Percentiles rank a stretch among this genome's conserved stretches.
phyloP scores from a whole-genome alignment of 805 yeast genomes.

The Lipomyces mesembrius region DNA sequence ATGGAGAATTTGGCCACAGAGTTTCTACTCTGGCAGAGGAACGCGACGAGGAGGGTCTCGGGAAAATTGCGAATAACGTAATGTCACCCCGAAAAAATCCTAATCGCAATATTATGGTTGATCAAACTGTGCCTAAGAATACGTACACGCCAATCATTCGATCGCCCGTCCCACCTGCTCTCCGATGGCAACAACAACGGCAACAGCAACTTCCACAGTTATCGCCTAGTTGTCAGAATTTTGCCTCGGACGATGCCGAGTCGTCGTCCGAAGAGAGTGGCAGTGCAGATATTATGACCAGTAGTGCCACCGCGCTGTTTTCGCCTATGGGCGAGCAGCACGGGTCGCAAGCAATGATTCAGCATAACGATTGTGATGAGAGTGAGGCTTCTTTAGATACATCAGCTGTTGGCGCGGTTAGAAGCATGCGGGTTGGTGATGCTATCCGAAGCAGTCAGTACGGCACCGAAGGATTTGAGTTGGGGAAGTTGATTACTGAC shows the following conservation, averaged over 20 bases:
- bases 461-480: not conserved
- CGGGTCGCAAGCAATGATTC: not conserved
- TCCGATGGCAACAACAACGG: slow-evolving; percentile 25
- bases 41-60: slow-evolving; percentile 5
- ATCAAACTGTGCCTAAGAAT: slow-evolving; percentile 31
- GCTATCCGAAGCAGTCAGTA: slow-evolving; percentile 20
- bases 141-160: slow-evolving; percentile 31
- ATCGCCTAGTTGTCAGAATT: not conserved
- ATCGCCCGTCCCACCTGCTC: slow-evolving; percentile 34
- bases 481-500: not conserved
- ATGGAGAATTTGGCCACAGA: not conserved
- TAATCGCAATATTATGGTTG: slow-evolving; percentile 17
- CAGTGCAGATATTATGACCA: not conserved
- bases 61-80: not conserved
- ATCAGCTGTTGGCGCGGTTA: slow-evolving; percentile 28
- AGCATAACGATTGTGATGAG: not conserved
- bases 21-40: not conserved
- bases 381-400: not conserved
- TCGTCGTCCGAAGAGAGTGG: not conserved
- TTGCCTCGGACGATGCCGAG: not conserved
- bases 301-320: not conserved
- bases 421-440: slow-evolving; percentile 31
- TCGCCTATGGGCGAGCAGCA: slow-evolving; percentile 1
- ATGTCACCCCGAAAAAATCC: not conserved
- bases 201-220: slow-evolving; percentile 1